Base-by-base conservation (phyloP, 2,329 filamentous ascomycete genomes). In the Exophiala aquamarina region DNA sequence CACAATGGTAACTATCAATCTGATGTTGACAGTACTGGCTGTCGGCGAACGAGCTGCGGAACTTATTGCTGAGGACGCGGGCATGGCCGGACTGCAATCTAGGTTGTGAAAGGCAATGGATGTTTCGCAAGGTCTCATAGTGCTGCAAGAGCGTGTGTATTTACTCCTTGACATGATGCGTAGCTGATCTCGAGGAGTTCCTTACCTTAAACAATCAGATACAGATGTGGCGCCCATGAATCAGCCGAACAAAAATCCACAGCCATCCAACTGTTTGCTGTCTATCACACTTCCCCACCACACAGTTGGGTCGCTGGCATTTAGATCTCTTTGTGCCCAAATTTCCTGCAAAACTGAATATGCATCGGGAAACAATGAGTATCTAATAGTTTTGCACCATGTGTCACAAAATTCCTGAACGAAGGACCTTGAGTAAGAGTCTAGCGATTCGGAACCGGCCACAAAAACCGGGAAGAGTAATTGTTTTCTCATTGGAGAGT, bases 11-110 rank as follows among this genome's bases (percentile, higher is more conserved):
- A 86, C 79, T 43, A 84, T 92, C 65, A 94, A 94, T 73, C 89
- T 88, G 49, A 92, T 94, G 90, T 73, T 94, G 62, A 95, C 89
- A 2, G 89, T 95, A 3, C 68, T 95, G 62, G 84, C 82, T 43
- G 81, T 93, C 61, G 90, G 87, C 8, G 90, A 95, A 79, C 78
- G 86, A 47, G 84, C 83, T 3, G 89, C 89, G 0, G 89, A 95
- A 75, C 68, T 95, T 66, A 86, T 95, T 64, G 84, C 84, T 21
- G 77, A 84, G 64, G 82, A 89, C 57, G 86, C 79, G 8, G 32
- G 32, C 6, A 7, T 6, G 32, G 14, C 32, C 5, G 6, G 32
- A 6, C 17, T 34, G 32, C 6, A 34, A n/a, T 14, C 32, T 8
- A 6, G 17, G n/a, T 7, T 34, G 32, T 34, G 14, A n/a, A 14